Evolutionary conservation across 371 early-diverging fungal genomes (phyloP), one percentile per base, ranked within the genome.

Genomic region (Mucor velutinosus): DNA sequence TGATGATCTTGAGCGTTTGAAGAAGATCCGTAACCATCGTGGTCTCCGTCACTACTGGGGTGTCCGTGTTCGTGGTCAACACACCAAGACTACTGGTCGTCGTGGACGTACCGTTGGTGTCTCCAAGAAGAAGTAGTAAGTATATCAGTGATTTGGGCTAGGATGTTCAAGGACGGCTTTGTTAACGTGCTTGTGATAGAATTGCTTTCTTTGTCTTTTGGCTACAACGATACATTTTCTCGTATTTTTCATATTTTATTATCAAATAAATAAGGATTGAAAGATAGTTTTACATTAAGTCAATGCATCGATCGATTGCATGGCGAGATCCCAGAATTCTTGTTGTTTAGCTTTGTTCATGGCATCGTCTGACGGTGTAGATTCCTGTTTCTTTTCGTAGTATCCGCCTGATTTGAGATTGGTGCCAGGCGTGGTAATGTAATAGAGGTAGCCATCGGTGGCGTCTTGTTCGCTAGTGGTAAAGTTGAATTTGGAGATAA

Each of bases 81-180:
- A 95, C 89, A 95, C 97, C 81, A 96, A 95, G 93, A 97, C 97
- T 81, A 99, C 99, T 69, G 99, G 99, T 79, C 94, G 99, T 81
- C 89, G 94, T 74, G 99, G 99, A 74, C 91, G 94, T 80, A 95
- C 94, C 75, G 95, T 99, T 79, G 98, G 97, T 94, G 97, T 97
- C 76, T 88, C 94, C 86, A 99, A 96, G 93, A 99, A 99, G 97
- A 96, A 97, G 83, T 83, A 85, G 45, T 45, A 45, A 45, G 45
- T 45, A n/a, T 45, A 17, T 45, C 19, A 19, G n/a, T 45, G 41
- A 45, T 45, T 45, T 45, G 45, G 45, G 17, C 11, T 3, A 17
- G 17, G 15, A n/a, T 45, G 2, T 45, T 19, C 7, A 23, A 23
- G 21, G 49, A 43, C 14, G 7, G 49, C 19, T 49, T 11, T 49